Conservation (phyloP, 352 stramenopile genomes). For the Saprolegnia parasitica region DNA sequence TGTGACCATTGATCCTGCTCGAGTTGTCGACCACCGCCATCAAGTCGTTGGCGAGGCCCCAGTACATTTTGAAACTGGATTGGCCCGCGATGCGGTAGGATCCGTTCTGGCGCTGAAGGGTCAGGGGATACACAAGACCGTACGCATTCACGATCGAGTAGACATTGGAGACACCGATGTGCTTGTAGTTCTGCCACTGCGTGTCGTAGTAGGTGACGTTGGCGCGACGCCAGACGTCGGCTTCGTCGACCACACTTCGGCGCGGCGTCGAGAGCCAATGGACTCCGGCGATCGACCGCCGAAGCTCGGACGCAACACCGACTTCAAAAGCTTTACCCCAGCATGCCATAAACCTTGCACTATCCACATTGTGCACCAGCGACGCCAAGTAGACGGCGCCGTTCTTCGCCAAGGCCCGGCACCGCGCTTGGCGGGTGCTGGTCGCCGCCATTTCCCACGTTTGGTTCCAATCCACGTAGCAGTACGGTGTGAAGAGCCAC, state of each 20-base stretch:
- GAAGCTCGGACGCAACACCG: not conserved
- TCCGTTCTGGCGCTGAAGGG: not conserved
- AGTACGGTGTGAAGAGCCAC: conserved; percentile 19
- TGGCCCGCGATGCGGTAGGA: not conserved
- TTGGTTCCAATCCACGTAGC: conserved; percentile 18
- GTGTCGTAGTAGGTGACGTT: not conserved
- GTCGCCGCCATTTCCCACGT: conserved; percentile 13
- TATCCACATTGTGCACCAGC: not conserved
- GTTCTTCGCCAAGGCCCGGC: not conserved
- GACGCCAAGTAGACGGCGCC: conserved; percentile 3
- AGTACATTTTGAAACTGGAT: conserved; percentile 21
- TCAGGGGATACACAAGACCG: conserved; percentile 1
- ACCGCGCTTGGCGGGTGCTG: not conserved
- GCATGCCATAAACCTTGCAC: not conserved
- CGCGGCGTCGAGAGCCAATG: not conserved
- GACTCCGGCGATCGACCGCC: not conserved
- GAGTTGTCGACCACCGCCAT: not conserved
- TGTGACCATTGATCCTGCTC: not conserved
- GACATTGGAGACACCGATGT: not conserved
- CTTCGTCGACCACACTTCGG: not conserved
- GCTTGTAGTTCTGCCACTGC: conserved; percentile 28
- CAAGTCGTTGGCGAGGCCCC: conserved; percentile 21
- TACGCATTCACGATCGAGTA: conserved; percentile 9
- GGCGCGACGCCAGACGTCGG: not conserved
- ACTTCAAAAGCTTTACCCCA: not conserved